Base-by-base conservation (phyloP, 768 basidiomycete species). In the Floccularia luteovirens region DNA sequence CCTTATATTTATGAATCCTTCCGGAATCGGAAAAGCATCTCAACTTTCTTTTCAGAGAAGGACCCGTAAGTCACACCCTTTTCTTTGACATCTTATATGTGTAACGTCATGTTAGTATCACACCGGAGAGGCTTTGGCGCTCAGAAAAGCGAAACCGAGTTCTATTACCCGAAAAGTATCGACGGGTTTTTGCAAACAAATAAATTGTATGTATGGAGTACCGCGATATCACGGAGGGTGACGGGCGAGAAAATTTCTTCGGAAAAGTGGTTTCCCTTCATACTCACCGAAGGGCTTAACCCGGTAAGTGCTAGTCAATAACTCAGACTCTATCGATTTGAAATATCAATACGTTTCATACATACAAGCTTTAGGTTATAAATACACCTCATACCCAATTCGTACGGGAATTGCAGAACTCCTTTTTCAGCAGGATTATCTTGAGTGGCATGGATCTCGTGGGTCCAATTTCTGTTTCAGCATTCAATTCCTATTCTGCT, bases 141-240 rank as follows among this genome's bases (percentile, higher is more conserved):
- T 23, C 33, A 27, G 1, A 41, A 20, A 42, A 11, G 31, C 24
- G 44, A 55, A 48, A 42, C 43, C 48, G 44, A 5, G 51, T 48
- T 19, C 38, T 72, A 1, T 61, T 86, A 0, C 80, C 80, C 0
- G 68, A 70, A 0, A 70, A 65, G 38, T 79, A 77, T 49, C 68
- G 62, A 40, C 74, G 69, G 11, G 27, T 77, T 1, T 89, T 89
- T 46, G 62, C 72, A 13, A 80, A 77, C 49, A 89, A 89, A 55
- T 82, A 85, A 45, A 70, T 90, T 14, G 79, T 84, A 1, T 90
- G 87, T 47, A 74, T 87, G n/a, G 87, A 90, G 52, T 90, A 82
- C 46, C 63, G 69, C 42, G 75, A 77, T 31, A 63, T 84, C 5
- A 60, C 62, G 0, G 77, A 77, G 37, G 48, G 57, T 3, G 70